A percentile compares a stretch with the other conserved stretches of the same genome.
phyloP scores from a whole-genome alignment of 352 stramenopile genomes.

The Pythium folliculosum region DNA sequence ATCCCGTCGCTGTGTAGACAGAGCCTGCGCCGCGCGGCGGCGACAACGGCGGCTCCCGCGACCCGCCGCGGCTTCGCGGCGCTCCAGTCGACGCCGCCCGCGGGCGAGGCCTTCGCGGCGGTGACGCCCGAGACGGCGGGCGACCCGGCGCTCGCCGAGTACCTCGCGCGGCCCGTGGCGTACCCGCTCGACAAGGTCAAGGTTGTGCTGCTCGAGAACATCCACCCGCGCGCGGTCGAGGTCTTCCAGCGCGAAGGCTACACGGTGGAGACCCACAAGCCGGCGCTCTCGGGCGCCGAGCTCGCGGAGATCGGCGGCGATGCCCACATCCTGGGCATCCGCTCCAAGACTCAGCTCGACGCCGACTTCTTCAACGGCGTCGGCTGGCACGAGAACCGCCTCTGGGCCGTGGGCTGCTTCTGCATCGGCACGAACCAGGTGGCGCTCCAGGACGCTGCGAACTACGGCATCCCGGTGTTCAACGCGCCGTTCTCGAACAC shows the following conservation, averaged over 20 bases:
- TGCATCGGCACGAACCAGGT: constrained; percentile 88
- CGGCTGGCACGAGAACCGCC: constrained; percentile 75
- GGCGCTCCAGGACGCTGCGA: constrained; percentile 55
- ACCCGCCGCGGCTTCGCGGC: constrained; percentile 36
- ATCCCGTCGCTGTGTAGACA: constrained; percentile 40
- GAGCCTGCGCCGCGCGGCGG: constrained; percentile 21
- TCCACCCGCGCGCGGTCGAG: constrained; percentile 73
- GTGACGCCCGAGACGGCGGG: constrained; percentile 18
- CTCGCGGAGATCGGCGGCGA: constrained; percentile 74
- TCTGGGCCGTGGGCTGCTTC: constrained; percentile 83
- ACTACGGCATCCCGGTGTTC: constrained; percentile 75
- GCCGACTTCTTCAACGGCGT: constrained; percentile 75
- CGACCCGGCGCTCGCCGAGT: constrained; percentile 30
- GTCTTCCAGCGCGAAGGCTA: constrained; percentile 82
- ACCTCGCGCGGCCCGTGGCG: constrained; percentile 69
- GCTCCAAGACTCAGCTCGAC: constrained; percentile 83
- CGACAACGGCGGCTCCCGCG: constrained; percentile 2
- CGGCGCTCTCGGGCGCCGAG: constrained; percentile 68
- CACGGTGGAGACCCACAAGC: constrained; percentile 78
- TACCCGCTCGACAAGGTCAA: constrained; percentile 83
- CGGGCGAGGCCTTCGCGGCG: constrained; percentile 2
- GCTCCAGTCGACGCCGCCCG: constrained; percentile 36
- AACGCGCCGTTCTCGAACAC: constrained; percentile 88
- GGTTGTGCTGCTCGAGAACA: constrained; percentile 84
- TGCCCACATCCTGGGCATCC: constrained; percentile 77